These are phyloP conservation scores for Mycena belliarum DNA, from an alignment of 768 basidiomycete species.

Conservation along the genomic window DNA sequence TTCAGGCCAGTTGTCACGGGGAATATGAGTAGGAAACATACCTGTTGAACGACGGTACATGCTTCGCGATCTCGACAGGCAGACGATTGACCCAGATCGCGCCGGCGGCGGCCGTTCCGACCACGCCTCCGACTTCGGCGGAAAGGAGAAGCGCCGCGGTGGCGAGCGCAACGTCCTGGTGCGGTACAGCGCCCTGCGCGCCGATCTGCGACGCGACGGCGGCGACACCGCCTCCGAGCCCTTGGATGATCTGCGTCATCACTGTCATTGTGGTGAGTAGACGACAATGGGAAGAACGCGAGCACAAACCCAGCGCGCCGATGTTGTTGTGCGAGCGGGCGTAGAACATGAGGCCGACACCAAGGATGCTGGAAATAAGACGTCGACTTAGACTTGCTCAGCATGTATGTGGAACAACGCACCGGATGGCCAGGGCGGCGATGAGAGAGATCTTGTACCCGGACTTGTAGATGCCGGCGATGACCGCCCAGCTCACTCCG, in stretches of 20 bases:
- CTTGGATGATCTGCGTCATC: constrained; percentile 57
- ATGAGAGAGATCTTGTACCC: constrained; percentile 38
- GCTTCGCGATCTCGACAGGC: constrained; percentile 46
- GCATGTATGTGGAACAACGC: constrained; percentile 9
- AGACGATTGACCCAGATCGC: constrained; percentile 52
- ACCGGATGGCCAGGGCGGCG: constrained; percentile 45
- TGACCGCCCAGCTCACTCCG: constrained; percentile 48
- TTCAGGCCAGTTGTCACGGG: too few relatives aligned
- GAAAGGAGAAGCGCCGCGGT: constrained; percentile 49
- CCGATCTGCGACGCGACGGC: constrained; percentile 43
- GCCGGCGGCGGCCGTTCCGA: constrained; percentile 48
- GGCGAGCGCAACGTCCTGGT: constrained; percentile 51
- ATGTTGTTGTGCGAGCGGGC: constrained; percentile 41
- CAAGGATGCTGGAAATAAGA: constrained; percentile 25
- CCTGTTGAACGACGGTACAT: constrained; percentile 39
- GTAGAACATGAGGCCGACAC: constrained; percentile 52
- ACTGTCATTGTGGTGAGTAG: constrained; percentile 26
- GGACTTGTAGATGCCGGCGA: constrained; percentile 38
- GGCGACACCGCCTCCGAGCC: constrained; percentile 58
- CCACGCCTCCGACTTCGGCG: constrained; percentile 50
- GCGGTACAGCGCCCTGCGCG: constrained; percentile 50
- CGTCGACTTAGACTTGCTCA: neutral
- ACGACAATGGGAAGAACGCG: neutral
- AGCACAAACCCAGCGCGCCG: constrained; percentile 31
- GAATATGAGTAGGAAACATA: neutral